A percentile compares a stretch with the other conserved stretches of the same genome.
Conservation (phyloP, 257 asterid genomes). For the Lantana camara region DNA sequence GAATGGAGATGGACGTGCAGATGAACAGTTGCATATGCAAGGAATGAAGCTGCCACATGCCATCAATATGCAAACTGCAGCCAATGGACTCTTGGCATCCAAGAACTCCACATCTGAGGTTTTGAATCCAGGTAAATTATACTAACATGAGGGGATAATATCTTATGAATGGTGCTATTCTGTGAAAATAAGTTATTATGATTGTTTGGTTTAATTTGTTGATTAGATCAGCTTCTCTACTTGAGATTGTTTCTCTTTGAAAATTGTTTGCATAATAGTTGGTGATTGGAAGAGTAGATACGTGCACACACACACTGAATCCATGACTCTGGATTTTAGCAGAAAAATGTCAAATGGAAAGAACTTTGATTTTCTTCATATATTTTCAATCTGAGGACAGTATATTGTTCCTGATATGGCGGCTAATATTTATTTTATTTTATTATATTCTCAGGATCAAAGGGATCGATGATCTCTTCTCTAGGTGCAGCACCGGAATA, state of each 20-base stretch:
- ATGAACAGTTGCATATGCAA: conserved; percentile 40
- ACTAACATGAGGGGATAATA: no score
- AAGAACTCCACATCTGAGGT: conserved; percentile 44
- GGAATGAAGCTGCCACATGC: conserved; percentile 40
- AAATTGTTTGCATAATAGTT: no score
- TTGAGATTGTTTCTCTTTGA: neutral
- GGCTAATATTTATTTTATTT: neutral
- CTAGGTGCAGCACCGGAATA: conserved; percentile 54
- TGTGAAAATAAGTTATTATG: no score
- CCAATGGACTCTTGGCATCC: conserved; percentile 36
- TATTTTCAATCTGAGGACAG: no score
- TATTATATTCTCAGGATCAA: conserved; percentile 39
- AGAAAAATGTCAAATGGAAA: no score
- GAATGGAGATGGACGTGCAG: conserved; percentile 38
- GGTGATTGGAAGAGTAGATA: no score
- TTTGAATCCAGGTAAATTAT: conserved; percentile 54
- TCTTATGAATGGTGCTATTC: no score
- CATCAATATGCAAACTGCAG: conserved; percentile 41
- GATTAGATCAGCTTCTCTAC: neutral
- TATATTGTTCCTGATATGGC: no score
- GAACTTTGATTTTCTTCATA: no score
- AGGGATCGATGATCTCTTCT: conserved; percentile 51
- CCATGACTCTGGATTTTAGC: no score
- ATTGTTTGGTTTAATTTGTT: neutral
- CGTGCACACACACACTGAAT: no score